Conservation (phyloP, 108 stramenopile species). For the Cyclotella baltica region DNA sequence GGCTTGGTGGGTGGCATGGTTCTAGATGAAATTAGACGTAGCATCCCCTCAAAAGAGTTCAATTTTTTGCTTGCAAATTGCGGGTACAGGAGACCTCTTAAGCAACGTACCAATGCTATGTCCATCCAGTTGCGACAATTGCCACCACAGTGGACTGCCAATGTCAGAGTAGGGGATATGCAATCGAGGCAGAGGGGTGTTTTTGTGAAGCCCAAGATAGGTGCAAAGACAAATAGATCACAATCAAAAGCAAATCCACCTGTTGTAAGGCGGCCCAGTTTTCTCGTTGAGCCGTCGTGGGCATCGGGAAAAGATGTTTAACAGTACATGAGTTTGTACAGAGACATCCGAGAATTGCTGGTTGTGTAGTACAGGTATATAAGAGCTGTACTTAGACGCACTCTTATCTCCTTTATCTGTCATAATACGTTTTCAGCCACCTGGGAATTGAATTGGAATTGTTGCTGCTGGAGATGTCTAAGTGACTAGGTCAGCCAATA, state of each 20-base stretch:
- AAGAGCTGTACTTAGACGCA: no score
- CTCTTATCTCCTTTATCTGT: no score
- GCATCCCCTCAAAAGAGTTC: constrained; percentile 49
- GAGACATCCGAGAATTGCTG: neutral
- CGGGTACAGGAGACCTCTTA: constrained; percentile 29
- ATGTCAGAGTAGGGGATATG: constrained; percentile 36
- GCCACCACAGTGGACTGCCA: constrained; percentile 55
- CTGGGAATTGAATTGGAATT: neutral
- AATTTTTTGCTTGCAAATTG: constrained; percentile 28
- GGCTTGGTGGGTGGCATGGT: constrained; percentile 68
- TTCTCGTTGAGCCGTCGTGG: constrained; percentile 45
- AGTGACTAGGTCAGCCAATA: no score
- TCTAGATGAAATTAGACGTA: constrained; percentile 68
- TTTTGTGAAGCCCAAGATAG: constrained; percentile 25
- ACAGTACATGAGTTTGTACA: neutral
- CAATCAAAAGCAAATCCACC: constrained; percentile 8
- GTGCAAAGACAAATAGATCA: constrained; percentile 2
- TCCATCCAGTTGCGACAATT: constrained; percentile 52
- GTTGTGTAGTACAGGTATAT: neutral
- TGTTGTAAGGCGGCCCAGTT: constrained; percentile 24
- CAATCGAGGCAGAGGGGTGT: constrained; percentile 21
- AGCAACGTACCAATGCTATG: constrained; percentile 17
- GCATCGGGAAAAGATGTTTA: constrained; percentile 67
- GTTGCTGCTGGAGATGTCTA: neutral
- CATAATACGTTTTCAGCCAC: neutral